A percentile compares a stretch with the other conserved stretches of the same genome.
Conservation (phyloP, 306 rosid genomes). For the Lathyrus sativus region DNA sequence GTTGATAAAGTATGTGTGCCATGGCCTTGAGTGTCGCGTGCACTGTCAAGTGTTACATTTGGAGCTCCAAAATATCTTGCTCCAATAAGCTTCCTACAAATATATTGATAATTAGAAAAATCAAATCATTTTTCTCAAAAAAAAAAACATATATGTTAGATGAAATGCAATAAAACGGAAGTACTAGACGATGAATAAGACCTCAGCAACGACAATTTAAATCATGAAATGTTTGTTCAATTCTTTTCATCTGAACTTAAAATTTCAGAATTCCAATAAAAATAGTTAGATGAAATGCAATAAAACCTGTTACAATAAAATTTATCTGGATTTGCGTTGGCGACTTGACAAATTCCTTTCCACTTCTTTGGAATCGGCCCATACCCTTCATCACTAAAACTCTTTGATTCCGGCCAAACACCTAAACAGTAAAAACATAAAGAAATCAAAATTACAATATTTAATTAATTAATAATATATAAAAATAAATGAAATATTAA, state of each 20-base stretch:
- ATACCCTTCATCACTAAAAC: constrained; percentile 63
- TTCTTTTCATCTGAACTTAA: too few species aligned
- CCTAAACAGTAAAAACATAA: constrained; percentile 37
- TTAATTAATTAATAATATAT: too few species aligned
- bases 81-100: constrained; percentile 77
- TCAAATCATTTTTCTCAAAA: not conserved
- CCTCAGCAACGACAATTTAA: too few species aligned
- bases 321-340: not conserved
- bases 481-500: too few species aligned
- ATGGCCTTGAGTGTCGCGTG: constrained; percentile 69
- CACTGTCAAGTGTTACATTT: constrained; percentile 13
- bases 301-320: constrained; percentile 62
- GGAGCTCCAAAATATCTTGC: constrained; percentile 53
- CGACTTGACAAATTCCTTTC: constrained; percentile 56
- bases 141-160: not conserved
- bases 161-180: not conserved
- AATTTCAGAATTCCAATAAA: too few species aligned
- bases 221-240: too few species aligned
- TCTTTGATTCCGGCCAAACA: constrained; percentile 79
- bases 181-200: too few species aligned
- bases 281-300: not conserved
- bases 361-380: constrained; percentile 65
- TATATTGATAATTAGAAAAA: not conserved
- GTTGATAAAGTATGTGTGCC: constrained; percentile 97
- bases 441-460: too few species aligned